Evolutionary conservation across 306 rosid genomes (phyloP).

Genomic region (Medicago arabica): DNA sequence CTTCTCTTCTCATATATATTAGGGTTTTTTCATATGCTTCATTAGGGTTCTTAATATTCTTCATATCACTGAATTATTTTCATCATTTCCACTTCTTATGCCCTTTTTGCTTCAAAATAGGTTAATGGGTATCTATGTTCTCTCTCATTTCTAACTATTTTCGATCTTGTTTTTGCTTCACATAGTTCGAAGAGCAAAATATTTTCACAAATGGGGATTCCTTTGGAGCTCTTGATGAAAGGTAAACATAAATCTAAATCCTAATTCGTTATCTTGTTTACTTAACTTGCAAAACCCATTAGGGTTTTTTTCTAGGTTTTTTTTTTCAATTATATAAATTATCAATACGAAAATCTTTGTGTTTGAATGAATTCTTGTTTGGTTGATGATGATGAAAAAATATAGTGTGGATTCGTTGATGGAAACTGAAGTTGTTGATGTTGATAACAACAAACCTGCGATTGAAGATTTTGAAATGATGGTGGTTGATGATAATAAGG

Average conservation of each 20-base stretch:
- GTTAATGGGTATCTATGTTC: conserved; percentile 35
- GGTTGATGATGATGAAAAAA: no score
- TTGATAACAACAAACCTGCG: background rate
- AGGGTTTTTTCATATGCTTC: background rate
- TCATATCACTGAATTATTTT: conserved; percentile 42
- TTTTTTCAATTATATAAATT: background rate
- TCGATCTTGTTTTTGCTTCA: background rate
- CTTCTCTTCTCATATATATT: conserved; percentile 49
- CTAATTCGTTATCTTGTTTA: conserved; percentile 20
- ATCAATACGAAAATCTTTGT: background rate
- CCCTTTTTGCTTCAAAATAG: conserved; percentile 48
- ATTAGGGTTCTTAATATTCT: conserved; percentile 56
- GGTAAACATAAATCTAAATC: conserved; percentile 52
- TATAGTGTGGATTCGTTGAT: conserved; percentile 62
- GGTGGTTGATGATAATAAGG: conserved; percentile 7
- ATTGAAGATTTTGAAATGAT: conserved; percentile 7
- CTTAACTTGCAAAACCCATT: conserved; percentile 36
- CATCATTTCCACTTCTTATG: conserved; percentile 1
- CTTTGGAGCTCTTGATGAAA: conserved; percentile 59
- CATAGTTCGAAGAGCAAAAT: conserved; percentile 54
- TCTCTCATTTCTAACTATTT: conserved; percentile 40
- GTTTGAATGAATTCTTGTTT: background rate
- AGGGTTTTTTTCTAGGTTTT: conserved; percentile 53
- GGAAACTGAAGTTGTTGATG: conserved; percentile 20
- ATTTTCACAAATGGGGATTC: conserved; percentile 60